Percentiles rank a stretch among this genome's conserved stretches.
phyloP scores from a whole-genome alignment of 164 flowering plant genomes.

The Echeveria elegans region DNA sequence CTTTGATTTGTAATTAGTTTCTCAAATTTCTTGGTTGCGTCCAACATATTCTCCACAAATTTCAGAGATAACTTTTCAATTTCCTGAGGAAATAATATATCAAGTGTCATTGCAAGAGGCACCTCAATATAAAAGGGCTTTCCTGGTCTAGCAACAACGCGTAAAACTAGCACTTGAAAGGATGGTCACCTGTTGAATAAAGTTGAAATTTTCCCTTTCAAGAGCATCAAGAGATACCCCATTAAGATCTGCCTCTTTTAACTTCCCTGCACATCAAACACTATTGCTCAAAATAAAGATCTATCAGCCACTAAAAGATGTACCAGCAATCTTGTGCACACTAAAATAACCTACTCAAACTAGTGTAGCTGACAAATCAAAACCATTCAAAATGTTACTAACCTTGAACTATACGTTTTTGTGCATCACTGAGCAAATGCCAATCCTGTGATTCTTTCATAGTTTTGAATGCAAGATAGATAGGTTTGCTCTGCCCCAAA shows the following conservation, averaged over 20 bases:
- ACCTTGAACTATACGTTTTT: conserved; percentile 18
- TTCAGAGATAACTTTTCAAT: conserved; percentile 66
- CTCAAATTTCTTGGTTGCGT: conserved; percentile 88
- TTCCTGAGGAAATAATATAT: conserved; percentile 41
- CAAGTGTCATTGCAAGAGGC: neutral
- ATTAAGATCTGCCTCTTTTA: conserved; percentile 85
- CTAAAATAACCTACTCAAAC: too few species aligned
- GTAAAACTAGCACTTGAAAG: neutral
- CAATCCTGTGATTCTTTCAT: conserved; percentile 15
- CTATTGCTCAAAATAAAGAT: neutral
- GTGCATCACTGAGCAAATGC: conserved; percentile 14
- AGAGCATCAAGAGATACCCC: conserved; percentile 89
- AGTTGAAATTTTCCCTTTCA: conserved; percentile 67
- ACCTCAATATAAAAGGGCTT: neutral
- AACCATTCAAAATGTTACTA: neutral
- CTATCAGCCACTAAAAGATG: too few species aligned
- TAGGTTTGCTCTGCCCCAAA: conserved; percentile 18
- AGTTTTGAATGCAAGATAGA: conserved; percentile 16
- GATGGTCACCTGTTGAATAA: conserved; percentile 67
- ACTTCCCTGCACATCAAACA: conserved; percentile 45
- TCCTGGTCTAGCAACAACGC: neutral
- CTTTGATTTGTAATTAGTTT: conserved; percentile 68
- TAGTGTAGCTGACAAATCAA: neutral
- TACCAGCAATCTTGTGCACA: too few species aligned
- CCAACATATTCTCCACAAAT: conserved; percentile 78